Evolutionary conservation across 2,329 filamentous ascomycete species (phyloP).

Genomic region (Microthyrium microscopicum): DNA sequence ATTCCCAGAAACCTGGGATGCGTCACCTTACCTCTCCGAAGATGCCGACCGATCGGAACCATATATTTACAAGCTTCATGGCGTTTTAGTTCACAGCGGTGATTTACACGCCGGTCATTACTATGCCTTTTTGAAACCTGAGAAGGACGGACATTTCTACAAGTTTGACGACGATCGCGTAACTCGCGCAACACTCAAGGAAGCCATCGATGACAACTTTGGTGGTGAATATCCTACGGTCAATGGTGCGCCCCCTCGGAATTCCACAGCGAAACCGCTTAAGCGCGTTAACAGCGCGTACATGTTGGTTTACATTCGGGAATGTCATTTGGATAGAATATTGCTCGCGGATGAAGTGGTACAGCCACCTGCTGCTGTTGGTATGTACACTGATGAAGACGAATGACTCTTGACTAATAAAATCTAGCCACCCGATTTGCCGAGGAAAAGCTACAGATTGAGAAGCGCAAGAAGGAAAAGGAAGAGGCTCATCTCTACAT

Average conservation of each 20-base stretch:
- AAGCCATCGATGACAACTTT: conserved; percentile 92
- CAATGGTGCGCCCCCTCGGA: conserved; percentile 32
- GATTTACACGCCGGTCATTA: conserved; percentile 96
- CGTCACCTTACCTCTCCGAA: conserved; percentile 70
- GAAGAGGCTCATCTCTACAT: conserved; percentile 93
- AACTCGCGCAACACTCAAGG: conserved; percentile 78
- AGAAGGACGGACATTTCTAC: conserved; percentile 87
- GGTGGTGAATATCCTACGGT: conserved; percentile 63
- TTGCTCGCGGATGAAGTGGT: conserved; percentile 59
- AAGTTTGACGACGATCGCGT: conserved; percentile 96
- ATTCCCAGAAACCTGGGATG: conserved; percentile 71
- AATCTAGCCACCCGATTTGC: conserved; percentile 40
- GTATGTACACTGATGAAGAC: conserved; percentile 65
- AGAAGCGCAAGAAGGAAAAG: conserved; percentile 68
- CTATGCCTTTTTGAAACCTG: conserved; percentile 84
- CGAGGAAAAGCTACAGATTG: conserved; percentile 62
- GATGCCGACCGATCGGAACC: conserved; percentile 76
- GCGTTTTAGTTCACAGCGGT: conserved; percentile 89
- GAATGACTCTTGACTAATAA: conserved; percentile 10
- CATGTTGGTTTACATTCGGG: conserved; percentile 95
- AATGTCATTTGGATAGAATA: conserved; percentile 68
- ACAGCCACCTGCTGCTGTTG: conserved; percentile 67
- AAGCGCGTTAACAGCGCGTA: conserved; percentile 76
- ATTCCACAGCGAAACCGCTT: conserved; percentile 43
- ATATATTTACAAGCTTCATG: conserved; percentile 84